Evolutionary conservation across 2,329 filamentous ascomycete species (phyloP), one percentile per base, ranked within the genome.

Genomic region (Clonostachys rosea): DNA sequence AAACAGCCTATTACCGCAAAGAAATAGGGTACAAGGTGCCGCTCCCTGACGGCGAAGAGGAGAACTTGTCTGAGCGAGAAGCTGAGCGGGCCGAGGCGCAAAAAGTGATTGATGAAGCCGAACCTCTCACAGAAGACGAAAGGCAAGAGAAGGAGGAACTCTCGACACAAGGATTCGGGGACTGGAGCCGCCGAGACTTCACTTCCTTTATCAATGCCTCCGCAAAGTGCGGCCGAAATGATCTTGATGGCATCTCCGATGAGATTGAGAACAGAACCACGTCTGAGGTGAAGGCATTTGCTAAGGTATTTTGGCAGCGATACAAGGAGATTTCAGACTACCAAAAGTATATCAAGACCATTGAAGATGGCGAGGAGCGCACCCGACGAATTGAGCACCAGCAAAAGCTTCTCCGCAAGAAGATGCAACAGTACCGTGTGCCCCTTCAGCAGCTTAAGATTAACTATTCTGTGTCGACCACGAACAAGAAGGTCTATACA

Each of bases 401-500:
- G 66, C 87, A 90, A 52, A 92, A 95, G 68, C 86, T 97, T 74
- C 79, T 99, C 47, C 84, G 86, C 53, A 95, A 91, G 79, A 99
- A 99, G 80, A 88, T 99, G 79, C 81, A 86, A 58, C 89, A 94
- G 75, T 97, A 96, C 64, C 87, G 94, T n/a, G 92, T 97, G 44
- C 95, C 94, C 20, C 78, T 99, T 14, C 94, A 99, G 66, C 94
- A 99, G 68, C 83, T 99, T 60, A 96, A 96, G 75, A 91, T 99
- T 73, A 97, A 96, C 71, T 99, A 99, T 69, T 96, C 91, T 0
- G 94, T 99, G 30, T 96, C 91, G 7, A 99, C 94, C 3, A 99
- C 95, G 10, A 99, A 99, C 80, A 99, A 99, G 75, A 99, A 99
- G 73, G 91, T 99, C 1, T 99, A 99, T 65, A 97, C 91, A 0